Conservation (phyloP, 441 rosid species). For the Brassica balearica region DNA sequence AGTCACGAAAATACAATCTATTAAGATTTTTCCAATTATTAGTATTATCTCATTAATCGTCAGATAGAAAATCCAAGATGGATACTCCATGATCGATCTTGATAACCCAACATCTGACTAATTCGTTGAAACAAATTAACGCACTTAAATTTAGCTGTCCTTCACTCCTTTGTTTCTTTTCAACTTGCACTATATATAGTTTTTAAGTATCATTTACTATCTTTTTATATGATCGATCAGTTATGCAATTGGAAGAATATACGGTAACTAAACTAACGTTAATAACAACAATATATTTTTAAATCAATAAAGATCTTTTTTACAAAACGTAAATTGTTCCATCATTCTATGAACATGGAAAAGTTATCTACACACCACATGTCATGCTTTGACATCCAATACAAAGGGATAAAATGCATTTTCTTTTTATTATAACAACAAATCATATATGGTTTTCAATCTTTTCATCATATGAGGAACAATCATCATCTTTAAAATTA, state of each 20-base stretch:
- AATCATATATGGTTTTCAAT: constrained; percentile 18
- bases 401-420: constrained; percentile 7
- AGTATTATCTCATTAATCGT: constrained; percentile 4
- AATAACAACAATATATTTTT: neutral
- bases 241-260: neutral
- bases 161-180: neutral
- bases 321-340: constrained; percentile 16
- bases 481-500: constrained; percentile 28
- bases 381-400: constrained; percentile 35
- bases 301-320: neutral
- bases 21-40: constrained; percentile 33
- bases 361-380: constrained; percentile 35
- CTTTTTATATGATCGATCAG: neutral
- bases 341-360: constrained; percentile 23
- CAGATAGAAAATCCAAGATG: constrained; percentile 22
- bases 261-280: neutral
- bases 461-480: constrained; percentile 37
- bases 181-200: neutral
- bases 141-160: neutral
- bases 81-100: constrained; percentile 20
- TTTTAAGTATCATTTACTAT: neutral
- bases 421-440: constrained; percentile 16
- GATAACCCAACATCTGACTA: constrained; percentile 6
- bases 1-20: constrained; percentile 35
- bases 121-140: neutral